Evolutionary conservation across 345 rosid genomes (phyloP).

Genomic region (Carallia pectinifolia): DNA sequence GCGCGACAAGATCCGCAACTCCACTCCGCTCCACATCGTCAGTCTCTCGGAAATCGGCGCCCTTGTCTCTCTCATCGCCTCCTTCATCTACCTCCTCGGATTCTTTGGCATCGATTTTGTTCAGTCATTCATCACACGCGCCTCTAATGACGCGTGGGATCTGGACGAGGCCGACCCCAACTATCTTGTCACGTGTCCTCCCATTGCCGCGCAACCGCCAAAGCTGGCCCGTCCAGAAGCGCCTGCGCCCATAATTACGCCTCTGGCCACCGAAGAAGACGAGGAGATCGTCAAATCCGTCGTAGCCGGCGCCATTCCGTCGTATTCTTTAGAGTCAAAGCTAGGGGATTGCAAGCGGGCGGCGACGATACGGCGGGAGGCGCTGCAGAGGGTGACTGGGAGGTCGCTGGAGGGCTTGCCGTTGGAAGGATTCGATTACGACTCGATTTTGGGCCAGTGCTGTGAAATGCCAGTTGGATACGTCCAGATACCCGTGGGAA

Average conservation of each 20-base stretch:
- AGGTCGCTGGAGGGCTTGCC: slow-evolving; percentile 76
- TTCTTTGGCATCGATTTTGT: slow-evolving; percentile 90
- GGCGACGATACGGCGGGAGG: slow-evolving; percentile 66
- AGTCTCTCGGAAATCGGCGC: slow-evolving; percentile 72
- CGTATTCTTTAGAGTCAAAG: slow-evolving; percentile 66
- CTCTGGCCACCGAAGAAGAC: slow-evolving; percentile 54
- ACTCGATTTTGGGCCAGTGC: slow-evolving; percentile 83
- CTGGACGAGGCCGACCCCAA: slow-evolving; percentile 36
- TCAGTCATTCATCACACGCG: slow-evolving; percentile 69
- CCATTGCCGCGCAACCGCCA: slow-evolving; percentile 17
- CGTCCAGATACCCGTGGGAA: slow-evolving; percentile 88
- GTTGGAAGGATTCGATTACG: slow-evolving; percentile 77
- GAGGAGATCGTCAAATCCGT: slow-evolving; percentile 66
- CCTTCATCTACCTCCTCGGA: slow-evolving; percentile 76
- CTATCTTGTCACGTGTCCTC: slow-evolving; percentile 44
- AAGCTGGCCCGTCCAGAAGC: slow-evolving; percentile 28
- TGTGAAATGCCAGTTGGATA: slow-evolving; percentile 98
- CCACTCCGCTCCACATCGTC: slow-evolving; percentile 82
- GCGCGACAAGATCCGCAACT: slow-evolving; percentile 91
- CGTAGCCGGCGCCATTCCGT: slow-evolving; percentile 52
- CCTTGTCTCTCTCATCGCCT: slow-evolving; percentile 66
- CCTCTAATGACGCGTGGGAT: slow-evolving; percentile 64
- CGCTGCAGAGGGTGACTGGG: slow-evolving; percentile 72
- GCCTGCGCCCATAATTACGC: slow-evolving; percentile 28
- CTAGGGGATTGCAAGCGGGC: slow-evolving; percentile 84